Conservation (phyloP, 1,284 basidiomycete species). For the Lentinus polychrous region DNA sequence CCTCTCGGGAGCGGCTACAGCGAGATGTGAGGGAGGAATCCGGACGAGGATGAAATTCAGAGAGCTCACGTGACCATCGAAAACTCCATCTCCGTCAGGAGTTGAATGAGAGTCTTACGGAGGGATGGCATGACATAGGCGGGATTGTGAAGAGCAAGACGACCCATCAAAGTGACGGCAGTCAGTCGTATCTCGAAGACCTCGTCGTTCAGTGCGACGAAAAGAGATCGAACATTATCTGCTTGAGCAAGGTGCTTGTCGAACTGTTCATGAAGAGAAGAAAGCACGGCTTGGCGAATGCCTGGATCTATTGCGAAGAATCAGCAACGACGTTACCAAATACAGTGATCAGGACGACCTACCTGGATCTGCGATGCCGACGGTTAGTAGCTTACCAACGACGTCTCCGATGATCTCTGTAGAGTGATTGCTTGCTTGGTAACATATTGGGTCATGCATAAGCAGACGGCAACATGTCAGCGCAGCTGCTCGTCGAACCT, state of each 20-base stretch:
- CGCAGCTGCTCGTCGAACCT: constrained; percentile 88
- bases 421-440: constrained; percentile 93
- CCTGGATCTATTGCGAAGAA: constrained; percentile 64
- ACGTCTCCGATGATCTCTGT: constrained; percentile 98
- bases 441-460: constrained; percentile 93
- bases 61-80: constrained; percentile 67
- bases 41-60: neutral
- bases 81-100: constrained; percentile 96
- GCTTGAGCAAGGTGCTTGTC: constrained; percentile 99
- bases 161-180: constrained; percentile 89
- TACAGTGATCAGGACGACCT: too few species aligned
- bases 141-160: constrained; percentile 93
- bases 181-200: constrained; percentile 90
- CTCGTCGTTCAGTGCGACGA: constrained; percentile 98
- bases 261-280: constrained; percentile 88
- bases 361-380: constrained; percentile 97
- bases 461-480: constrained; percentile 90
- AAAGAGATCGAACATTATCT: constrained; percentile 94
- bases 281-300: constrained; percentile 86
- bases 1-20: constrained; percentile 77
- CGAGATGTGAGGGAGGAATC: constrained; percentile 7
- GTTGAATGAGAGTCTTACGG: constrained; percentile 92
- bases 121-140: constrained; percentile 99
- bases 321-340: too few species aligned
- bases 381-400: constrained; percentile 92